Conservation (phyloP, 352 stramenopile genomes). For the Phytophthora ramorum region DNA sequence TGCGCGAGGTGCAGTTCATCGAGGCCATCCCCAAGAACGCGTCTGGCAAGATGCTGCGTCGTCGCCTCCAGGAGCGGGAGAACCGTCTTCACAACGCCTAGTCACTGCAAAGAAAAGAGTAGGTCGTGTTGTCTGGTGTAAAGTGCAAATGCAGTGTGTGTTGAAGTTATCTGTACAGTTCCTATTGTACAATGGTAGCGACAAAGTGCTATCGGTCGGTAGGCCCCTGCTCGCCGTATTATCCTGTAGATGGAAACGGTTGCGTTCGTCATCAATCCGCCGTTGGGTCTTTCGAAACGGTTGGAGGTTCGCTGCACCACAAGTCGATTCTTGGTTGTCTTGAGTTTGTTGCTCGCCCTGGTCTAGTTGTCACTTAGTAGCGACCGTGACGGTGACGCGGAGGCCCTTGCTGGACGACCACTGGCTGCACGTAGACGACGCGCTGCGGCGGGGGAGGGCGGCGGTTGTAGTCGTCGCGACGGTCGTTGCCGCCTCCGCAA, state of each 20-base stretch:
- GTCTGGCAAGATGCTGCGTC: conserved; percentile 92
- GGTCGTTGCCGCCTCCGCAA: conserved; percentile 25
- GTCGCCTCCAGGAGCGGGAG: conserved; percentile 62
- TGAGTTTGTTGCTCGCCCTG: conserved; percentile 1
- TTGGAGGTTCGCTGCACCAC: background rate
- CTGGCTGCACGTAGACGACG: conserved; percentile 48
- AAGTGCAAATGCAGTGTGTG: background rate
- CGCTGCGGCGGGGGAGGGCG: conserved; percentile 18
- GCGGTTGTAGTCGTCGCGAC: conserved; percentile 25
- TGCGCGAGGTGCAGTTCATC: conserved; percentile 89
- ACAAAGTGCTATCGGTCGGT: background rate
- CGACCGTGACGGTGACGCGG: conserved; percentile 16
- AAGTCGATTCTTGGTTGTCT: background rate
- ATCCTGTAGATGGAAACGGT: too few species aligned
- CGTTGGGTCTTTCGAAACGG: background rate
- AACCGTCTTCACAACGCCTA: conserved; percentile 33
- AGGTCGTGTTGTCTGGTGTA: background rate
- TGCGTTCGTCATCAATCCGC: conserved; percentile 1
- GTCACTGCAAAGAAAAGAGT: background rate
- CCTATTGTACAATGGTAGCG: conserved; percentile 13
- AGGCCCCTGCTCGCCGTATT: background rate
- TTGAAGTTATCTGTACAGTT: conserved; percentile 5
- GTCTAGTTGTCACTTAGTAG: conserved; percentile 5
- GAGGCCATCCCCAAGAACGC: conserved; percentile 91
- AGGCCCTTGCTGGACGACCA: conserved; percentile 33